Percentiles rank a stretch among this genome's conserved stretches.
Conservation (phyloP, 2,329 filamentous ascomycete genomes). For the Herpotrichia juniperi region DNA sequence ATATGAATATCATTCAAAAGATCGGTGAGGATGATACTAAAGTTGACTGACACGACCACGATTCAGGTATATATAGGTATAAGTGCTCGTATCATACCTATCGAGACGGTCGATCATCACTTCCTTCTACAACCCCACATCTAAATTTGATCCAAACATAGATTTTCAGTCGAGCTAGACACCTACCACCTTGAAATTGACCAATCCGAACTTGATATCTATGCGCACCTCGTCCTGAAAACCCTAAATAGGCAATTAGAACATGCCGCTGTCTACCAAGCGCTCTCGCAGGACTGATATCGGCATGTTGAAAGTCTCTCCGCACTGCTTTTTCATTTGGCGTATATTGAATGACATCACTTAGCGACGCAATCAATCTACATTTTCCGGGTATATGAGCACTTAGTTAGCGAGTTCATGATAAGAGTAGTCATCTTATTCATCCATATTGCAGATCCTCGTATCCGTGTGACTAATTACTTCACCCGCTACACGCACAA, state of each 20-base stretch:
- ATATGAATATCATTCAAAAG: background rate
- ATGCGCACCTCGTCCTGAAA: background rate
- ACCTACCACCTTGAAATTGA: too few species aligned
- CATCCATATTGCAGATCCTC: constrained; percentile 6
- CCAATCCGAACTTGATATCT: background rate
- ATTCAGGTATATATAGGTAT: background rate
- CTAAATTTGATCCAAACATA: background rate
- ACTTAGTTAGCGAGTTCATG: background rate
- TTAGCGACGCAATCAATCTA: background rate
- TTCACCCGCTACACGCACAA: too few species aligned
- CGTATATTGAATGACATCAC: constrained; percentile 11
- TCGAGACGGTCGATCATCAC: background rate
- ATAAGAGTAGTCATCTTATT: background rate
- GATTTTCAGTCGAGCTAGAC: too few species aligned
- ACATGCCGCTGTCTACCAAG: background rate
- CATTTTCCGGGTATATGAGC: background rate
- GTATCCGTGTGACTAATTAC: constrained; percentile 1
- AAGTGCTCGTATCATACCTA: background rate
- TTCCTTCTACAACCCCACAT: background rate
- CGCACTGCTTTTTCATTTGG: background rate
- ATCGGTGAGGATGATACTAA: background rate
- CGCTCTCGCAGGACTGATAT: background rate
- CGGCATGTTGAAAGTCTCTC: background rate
- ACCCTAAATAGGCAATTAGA: background rate
- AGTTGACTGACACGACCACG: background rate